Evolutionary conservation across 257 asterid species (phyloP).

Genomic region (Coffea eugenioides): DNA sequence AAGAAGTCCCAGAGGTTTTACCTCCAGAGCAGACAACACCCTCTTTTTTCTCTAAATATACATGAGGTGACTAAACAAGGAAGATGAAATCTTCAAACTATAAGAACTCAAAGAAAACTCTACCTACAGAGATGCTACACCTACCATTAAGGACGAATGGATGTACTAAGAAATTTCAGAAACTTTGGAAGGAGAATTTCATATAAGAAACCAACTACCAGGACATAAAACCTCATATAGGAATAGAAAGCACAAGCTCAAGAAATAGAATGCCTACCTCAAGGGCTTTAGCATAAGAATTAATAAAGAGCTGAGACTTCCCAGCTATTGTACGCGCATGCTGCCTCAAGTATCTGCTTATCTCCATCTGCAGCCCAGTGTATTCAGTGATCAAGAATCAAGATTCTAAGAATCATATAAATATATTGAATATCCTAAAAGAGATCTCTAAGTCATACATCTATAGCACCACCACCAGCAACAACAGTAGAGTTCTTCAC

Average conservation of each 20-base stretch:
- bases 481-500: slow-evolving; percentile 82
- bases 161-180: neutral
- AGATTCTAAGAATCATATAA: neutral
- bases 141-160: neutral
- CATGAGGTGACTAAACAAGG: neutral
- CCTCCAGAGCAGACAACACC: neutral
- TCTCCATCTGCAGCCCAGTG: slow-evolving; percentile 63
- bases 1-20: neutral
- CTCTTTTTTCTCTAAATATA: neutral
- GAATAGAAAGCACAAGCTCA: neutral
- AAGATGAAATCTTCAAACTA: neutral
- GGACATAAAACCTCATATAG: neutral
- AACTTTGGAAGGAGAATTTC: neutral
- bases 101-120: neutral
- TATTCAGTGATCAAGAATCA: slow-evolving; percentile 12
- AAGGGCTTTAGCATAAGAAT: slow-evolving; percentile 85
- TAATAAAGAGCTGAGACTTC: slow-evolving; percentile 80
- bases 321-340: slow-evolving; percentile 87
- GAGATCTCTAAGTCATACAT: slow-evolving; percentile 46
- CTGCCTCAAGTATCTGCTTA: slow-evolving; percentile 80
- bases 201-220: neutral
- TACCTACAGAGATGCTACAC: neutral
- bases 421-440: neutral
- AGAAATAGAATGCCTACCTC: slow-evolving; percentile 49
- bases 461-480: slow-evolving; percentile 96